These are phyloP conservation scores for Tranzscheliella williamsii DNA, from an alignment of 1,284 basidiomycete species.

Conservation along the genomic window DNA sequence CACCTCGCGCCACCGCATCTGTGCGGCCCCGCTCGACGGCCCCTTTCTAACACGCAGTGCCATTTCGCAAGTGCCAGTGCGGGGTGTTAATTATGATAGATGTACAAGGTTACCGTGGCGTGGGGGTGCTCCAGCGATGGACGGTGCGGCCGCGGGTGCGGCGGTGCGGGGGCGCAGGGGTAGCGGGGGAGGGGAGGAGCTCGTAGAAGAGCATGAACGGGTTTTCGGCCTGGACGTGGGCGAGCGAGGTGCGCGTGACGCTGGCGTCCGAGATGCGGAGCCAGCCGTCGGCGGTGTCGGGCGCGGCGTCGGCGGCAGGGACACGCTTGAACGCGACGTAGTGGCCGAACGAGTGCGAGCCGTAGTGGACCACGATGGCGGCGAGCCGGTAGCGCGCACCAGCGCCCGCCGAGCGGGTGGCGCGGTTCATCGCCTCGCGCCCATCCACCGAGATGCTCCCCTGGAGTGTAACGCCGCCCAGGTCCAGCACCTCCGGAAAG, in stretches of 20 bases:
- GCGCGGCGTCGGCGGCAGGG: background rate
- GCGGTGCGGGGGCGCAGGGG: background rate
- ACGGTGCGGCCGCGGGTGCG: conserved; percentile 16
- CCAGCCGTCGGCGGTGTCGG: conserved; percentile 26
- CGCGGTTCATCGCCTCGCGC: conserved; percentile 12
- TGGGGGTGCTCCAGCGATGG: conserved; percentile 29
- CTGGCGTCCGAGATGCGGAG: conserved; percentile 54
- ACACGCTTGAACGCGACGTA: conserved; percentile 55
- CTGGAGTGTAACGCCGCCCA: conserved; percentile 38
- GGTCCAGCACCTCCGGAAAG: conserved; percentile 51
- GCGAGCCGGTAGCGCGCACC: conserved; percentile 34
- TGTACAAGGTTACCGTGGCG: background rate
- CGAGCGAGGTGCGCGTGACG: conserved; percentile 32
- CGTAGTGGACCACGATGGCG: conserved; percentile 56
- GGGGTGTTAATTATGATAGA: background rate
- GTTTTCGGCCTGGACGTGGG: conserved; percentile 52
- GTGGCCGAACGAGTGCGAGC: conserved; percentile 56
- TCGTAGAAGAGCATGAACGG: conserved; percentile 59
- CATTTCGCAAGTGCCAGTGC: background rate
- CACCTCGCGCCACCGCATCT: background rate
- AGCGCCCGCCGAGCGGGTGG: background rate
- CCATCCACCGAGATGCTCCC: conserved; percentile 36
- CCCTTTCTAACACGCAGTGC: background rate
- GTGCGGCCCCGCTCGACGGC: too few species aligned
- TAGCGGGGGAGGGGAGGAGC: conserved; percentile 5